Evolutionary conservation across 352 stramenopile genomes (phyloP).

Genomic region (Phytophthora boehmeriae): DNA sequence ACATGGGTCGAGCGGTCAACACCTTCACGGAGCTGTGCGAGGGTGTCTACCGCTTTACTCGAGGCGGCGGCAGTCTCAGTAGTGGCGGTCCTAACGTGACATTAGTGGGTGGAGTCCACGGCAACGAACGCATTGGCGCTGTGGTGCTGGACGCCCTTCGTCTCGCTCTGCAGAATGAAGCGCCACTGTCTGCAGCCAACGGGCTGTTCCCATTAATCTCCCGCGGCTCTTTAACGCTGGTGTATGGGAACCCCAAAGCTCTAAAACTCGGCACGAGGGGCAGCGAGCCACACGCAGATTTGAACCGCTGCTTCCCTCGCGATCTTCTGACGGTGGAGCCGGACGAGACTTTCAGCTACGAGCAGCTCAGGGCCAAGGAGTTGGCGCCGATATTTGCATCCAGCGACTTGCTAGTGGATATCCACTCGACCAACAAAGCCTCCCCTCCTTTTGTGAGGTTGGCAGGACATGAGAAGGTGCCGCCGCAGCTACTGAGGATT

Average conservation of each 20-base stretch:
- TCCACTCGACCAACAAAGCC: conserved; percentile 84
- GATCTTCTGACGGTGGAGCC: conserved; percentile 33
- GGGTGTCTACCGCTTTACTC: conserved; percentile 57
- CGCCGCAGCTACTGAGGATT: conserved; percentile 31
- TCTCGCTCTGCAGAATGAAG: conserved; percentile 41
- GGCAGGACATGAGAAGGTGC: conserved; percentile 43
- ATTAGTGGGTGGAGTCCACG: conserved; percentile 70
- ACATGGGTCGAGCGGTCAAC: too few relatives aligned
- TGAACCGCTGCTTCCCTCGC: conserved; percentile 73
- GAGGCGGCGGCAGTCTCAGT: background rate
- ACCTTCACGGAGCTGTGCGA: conserved; percentile 45
- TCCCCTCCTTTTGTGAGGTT: conserved; percentile 71
- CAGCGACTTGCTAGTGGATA: conserved; percentile 69
- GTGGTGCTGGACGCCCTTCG: conserved; percentile 65
- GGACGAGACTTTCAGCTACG: conserved; percentile 32
- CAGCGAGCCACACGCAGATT: conserved; percentile 52
- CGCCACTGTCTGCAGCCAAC: conserved; percentile 18
- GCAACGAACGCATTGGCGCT: conserved; percentile 78
- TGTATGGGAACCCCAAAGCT: conserved; percentile 68
- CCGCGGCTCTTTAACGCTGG: conserved; percentile 51
- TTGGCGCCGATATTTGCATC: conserved; percentile 57
- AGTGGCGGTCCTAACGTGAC: conserved; percentile 50
- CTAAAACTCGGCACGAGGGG: conserved; percentile 59
- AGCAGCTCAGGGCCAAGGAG: conserved; percentile 57
- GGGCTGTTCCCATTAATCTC: conserved; percentile 37